Evolutionary conservation across 169 alveolate species (phyloP).

Genomic region (Cryptosporidium xiaoi): DNA sequence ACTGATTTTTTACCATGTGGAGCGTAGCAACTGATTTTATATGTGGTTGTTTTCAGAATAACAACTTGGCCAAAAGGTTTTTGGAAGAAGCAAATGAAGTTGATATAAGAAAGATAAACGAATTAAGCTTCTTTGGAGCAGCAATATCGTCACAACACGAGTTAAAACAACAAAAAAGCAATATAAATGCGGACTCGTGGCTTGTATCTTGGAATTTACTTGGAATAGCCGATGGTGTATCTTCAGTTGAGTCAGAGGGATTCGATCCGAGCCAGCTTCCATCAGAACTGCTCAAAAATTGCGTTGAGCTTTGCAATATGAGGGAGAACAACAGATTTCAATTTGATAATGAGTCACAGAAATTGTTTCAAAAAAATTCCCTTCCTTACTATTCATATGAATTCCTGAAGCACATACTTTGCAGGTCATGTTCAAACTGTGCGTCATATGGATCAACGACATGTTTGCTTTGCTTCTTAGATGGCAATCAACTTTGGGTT

Average conservation of each 20-base stretch:
- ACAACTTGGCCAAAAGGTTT: slow-evolving; percentile 18
- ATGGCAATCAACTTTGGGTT: slow-evolving; percentile 77
- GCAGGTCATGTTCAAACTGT: slow-evolving; percentile 78
- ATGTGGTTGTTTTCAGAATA: slow-evolving; percentile 71
- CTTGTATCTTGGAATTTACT: slow-evolving; percentile 74
- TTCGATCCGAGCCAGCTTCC: slow-evolving; percentile 80
- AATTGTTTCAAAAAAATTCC: slow-evolving; percentile 41
- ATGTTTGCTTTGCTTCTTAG: slow-evolving; percentile 79
- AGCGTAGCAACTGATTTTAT: slow-evolving; percentile 55
- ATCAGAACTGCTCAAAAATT: slow-evolving; percentile 76
- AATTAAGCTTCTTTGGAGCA: slow-evolving; percentile 65
- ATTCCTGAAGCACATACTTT: slow-evolving; percentile 70
- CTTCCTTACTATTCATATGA: slow-evolving; percentile 64
- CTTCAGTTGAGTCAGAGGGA: slow-evolving; percentile 81
- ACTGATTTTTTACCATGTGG: slow-evolving; percentile 30
- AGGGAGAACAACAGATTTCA: slow-evolving; percentile 73
- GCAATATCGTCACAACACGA: slow-evolving; percentile 71
- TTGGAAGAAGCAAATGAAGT: slow-evolving; percentile 56
- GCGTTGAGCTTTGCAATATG: slow-evolving; percentile 74
- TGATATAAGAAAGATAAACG: slow-evolving; percentile 26
- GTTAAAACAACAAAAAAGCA: slow-evolving; percentile 66
- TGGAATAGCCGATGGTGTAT: slow-evolving; percentile 83
- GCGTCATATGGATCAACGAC: slow-evolving; percentile 81
- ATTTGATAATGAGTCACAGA: slow-evolving; percentile 78
- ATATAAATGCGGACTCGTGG: slow-evolving; percentile 71